phyloP scores from a whole-genome alignment of 2,329 filamentous ascomycete species.

The Aureobasidium sp. region DNA sequence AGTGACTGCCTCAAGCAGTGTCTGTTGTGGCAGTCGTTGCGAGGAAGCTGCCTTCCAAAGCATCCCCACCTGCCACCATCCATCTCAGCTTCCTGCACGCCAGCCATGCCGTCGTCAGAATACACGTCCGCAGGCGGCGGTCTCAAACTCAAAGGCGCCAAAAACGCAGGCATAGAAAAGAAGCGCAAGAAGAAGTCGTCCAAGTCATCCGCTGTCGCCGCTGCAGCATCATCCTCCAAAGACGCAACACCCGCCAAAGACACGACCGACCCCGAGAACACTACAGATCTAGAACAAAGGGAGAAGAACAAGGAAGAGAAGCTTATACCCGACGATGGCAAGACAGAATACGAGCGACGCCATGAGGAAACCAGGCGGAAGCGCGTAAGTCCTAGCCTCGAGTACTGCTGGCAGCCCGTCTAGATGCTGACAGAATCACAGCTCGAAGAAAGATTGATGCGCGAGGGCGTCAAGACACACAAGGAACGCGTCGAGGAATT shows the following conservation, averaged over 20 bases:
- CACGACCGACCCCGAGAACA: not conserved
- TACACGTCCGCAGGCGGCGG: slow-evolving; percentile 66
- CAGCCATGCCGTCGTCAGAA: slow-evolving; percentile 63
- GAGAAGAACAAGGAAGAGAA: slow-evolving; percentile 16
- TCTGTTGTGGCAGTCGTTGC: not conserved
- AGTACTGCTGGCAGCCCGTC: too few species aligned
- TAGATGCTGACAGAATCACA: slow-evolving; percentile 33
- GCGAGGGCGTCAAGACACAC: slow-evolving; percentile 89
- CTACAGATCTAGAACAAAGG: not conserved
- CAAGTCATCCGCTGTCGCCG: slow-evolving; percentile 21
- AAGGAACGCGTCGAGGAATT: slow-evolving; percentile 94
- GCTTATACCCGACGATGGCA: slow-evolving; percentile 34
- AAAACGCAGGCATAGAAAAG: slow-evolving; percentile 56
- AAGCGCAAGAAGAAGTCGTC: slow-evolving; percentile 53
- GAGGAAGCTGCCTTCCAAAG: not conserved
- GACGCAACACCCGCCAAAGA: slow-evolving; percentile 17
- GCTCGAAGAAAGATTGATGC: slow-evolving; percentile 74
- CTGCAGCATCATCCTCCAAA: slow-evolving; percentile 17
- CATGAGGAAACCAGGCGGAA: slow-evolving; percentile 77
- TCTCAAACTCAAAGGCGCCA: slow-evolving; percentile 77
- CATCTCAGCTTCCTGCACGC: not conserved
- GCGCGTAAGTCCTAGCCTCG: slow-evolving; percentile 52
- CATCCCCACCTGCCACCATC: not conserved
- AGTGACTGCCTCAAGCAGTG: not conserved
- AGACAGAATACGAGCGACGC: slow-evolving; percentile 77